Evolutionary conservation across 2,329 filamentous ascomycete species (phyloP), one percentile per base, ranked within the genome.

Genomic region (Xylariaceae sp.): DNA sequence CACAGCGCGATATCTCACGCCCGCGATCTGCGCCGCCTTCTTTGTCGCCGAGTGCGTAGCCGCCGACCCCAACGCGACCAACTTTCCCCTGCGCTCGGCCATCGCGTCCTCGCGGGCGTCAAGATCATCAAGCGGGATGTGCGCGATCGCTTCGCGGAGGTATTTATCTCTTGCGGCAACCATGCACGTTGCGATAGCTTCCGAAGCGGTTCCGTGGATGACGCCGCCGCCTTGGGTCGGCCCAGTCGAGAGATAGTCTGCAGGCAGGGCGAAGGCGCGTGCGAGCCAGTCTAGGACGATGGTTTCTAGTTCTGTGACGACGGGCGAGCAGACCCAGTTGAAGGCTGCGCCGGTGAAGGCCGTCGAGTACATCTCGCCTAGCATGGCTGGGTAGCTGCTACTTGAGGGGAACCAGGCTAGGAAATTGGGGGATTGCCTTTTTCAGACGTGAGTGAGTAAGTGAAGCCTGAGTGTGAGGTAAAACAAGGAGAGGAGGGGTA

Each of bases 311-410:
- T 97, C 92, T 0, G 92, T 97, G 16, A 93, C 85, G 6, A 87
- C 90, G 1, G 92, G 92, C 5, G 85, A 90, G 69, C 92, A 96
- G 53, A 96, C 83, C 92, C 92, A 97, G 69, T 97, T 97, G 75
- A 97, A 97, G 32, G 89, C 89, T 1, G 92, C 89, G 14, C 88
- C 88, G 11, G 83, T 93, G 68, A 96, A 91, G 6, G 89, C 86
- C 5, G 88, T 84, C 35, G 83, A 88, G 73, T 95, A 97, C 72
- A 97, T 83, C 69, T 97, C 92, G 17, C 89, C 92, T 10, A 97
- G 77, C 65, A 95, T 92, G 22, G 83, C 80, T 0, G 92, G 90
- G 63, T 85, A 96, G 27, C 85, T 88, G 42, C 84, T 83, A 20
- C 81, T 83, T 40, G 88, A 88, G 1, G 92, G 87, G 69, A 93